Conservation (phyloP, 441 rosid genomes). For the Corymbia calophylla region DNA sequence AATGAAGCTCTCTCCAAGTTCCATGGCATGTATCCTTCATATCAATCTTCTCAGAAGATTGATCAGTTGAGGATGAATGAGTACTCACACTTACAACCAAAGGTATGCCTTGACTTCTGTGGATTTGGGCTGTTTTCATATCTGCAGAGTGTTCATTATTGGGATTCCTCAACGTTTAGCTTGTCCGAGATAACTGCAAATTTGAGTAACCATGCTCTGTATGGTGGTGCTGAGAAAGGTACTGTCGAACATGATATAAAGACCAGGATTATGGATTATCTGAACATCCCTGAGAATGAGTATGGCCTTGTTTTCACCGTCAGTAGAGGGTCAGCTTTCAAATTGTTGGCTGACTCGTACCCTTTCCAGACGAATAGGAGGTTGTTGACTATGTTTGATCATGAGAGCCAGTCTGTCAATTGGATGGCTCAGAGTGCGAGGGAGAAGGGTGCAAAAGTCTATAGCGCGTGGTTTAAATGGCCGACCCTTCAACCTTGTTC, state of each 20-base stretch:
- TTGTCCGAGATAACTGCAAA: conserved; percentile 94
- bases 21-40: conserved; percentile 83
- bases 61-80: conserved; percentile 78
- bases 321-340: conserved; percentile 94
- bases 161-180: conserved; percentile 96
- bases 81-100: conserved; percentile 70
- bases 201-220: conserved; percentile 91
- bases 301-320: conserved; percentile 96
- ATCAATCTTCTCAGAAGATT: conserved; percentile 67
- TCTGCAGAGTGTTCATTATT: conserved; percentile 77
- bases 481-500: conserved; percentile 94
- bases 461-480: conserved; percentile 95
- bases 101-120: conserved; percentile 99
- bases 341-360: conserved; percentile 79
- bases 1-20: conserved; percentile 67
- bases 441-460: conserved; percentile 85
- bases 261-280: conserved; percentile 82
- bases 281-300: conserved; percentile 95
- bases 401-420: conserved; percentile 89
- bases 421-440: conserved; percentile 96
- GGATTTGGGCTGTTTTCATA: conserved; percentile 95
- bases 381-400: conserved; percentile 90
- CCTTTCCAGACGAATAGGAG: conserved; percentile 87
- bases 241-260: conserved; percentile 90
- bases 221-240: conserved; percentile 90